Base-by-base conservation (phyloP, 2,329 filamentous ascomycete species). In the Zymoseptoria passerinii region DNA sequence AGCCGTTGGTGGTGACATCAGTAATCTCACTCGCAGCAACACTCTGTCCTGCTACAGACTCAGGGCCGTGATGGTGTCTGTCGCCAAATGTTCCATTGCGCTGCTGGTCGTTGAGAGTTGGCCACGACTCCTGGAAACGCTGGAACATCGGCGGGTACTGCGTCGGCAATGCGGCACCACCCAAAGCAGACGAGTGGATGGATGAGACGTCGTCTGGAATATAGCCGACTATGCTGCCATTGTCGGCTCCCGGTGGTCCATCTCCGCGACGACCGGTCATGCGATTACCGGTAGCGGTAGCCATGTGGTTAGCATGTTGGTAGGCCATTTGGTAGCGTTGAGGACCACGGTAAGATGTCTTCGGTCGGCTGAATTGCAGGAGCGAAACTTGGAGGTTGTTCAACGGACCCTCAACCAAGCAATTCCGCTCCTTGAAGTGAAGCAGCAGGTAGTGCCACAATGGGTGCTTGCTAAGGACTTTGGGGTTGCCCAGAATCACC, bases 161-260 rank as follows among this genome's bases (percentile, higher is more conserved):
- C 52, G 87, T 86, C 55, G 86, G 81, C 40, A 70, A 61, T 18
- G 68, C 61, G 40, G 89, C 88, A 44, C 91, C 91, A 56, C 91
- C 91, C 54, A 97, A 83, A 0, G 91, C 87, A 50, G 91, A 96
- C 44, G 92, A 96, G 74, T 97, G 92, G 51, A 99, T 88, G 1
- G 92, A 96, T 8, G 92, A 97, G 48, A 96, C 91, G 73, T 99
- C 94, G 68, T 99, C 94, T 1, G 92, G 90, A 61, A 99, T 96
- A 72, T 95, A 97, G 16, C 92, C 94, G 67, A 96, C 81, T 71
- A 96, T 89, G 2, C 92, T 97, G 50, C 90, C 89, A 18, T 88
- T 85, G 69, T 96, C 92, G 65, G 81, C 84, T 57, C 85, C 77
- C 52, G 75, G 75, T 44, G 69, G 70, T 55, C 74, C 79, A 35